Evolutionary conservation across 306 rosid species (phyloP).

Genomic region (Castanea mollissima): DNA sequence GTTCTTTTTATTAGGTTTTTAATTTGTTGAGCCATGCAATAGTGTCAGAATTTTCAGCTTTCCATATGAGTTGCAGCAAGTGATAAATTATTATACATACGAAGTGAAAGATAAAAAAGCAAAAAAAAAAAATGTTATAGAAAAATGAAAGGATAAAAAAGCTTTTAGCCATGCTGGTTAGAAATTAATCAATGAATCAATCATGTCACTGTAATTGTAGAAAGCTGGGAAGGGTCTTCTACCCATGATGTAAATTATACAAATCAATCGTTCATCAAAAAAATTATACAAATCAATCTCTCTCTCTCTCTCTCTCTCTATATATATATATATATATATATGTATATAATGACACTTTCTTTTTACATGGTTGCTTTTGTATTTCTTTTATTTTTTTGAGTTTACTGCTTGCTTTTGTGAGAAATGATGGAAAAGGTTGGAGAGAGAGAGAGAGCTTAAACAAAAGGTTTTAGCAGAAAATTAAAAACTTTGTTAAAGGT

Average conservation of each 20-base stretch:
- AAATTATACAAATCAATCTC: slow-evolving; percentile 20
- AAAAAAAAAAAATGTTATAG: neutral
- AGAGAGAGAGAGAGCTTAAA: slow-evolving; percentile 29
- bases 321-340: neutral
- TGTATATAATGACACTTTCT: slow-evolving; percentile 39
- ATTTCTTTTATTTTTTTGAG: slow-evolving; percentile 12
- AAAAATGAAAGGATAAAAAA: neutral
- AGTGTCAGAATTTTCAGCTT: slow-evolving; percentile 56
- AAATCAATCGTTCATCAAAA: neutral
- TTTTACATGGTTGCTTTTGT: slow-evolving; percentile 44
- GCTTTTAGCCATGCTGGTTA: slow-evolving; percentile 47
- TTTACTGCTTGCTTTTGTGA: slow-evolving; percentile 45
- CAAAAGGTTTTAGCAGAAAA: slow-evolving; percentile 36
- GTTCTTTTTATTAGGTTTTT: slow-evolving; percentile 7
- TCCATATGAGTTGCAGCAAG: slow-evolving; percentile 6
- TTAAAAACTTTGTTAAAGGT: slow-evolving; percentile 30
- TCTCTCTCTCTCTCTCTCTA: slow-evolving; percentile 20
- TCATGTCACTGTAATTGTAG: slow-evolving; percentile 63
- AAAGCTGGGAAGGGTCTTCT: slow-evolving; percentile 45
- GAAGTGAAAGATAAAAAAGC: slow-evolving; percentile 14
- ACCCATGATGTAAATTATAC: slow-evolving; percentile 40
- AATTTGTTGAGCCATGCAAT: slow-evolving; percentile 53
- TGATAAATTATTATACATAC: slow-evolving; percentile 11
- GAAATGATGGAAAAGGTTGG: slow-evolving; percentile 44
- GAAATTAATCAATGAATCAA: slow-evolving; percentile 62